Base-by-base conservation (phyloP, 176 grass and related monocot species). In the Leersia perrieri region DNA sequence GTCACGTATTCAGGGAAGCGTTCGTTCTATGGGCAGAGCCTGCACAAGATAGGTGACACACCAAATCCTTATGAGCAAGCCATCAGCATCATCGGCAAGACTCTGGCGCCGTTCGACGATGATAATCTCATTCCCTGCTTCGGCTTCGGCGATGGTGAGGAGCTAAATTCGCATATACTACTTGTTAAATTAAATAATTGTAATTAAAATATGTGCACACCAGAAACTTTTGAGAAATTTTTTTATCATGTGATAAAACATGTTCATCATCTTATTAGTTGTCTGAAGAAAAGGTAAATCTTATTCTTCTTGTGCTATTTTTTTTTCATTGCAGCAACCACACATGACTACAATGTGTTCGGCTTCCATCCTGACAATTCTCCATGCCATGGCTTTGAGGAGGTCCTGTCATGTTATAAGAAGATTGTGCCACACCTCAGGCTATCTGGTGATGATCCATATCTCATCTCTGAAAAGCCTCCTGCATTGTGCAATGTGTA, bases 81-180 rank as follows among this genome's bases (percentile, higher is more conserved):
- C 73, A 98, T 98, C 83, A 57, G 80, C 25, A 92, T 98, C 82
- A 91, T 98, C 74, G 95, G 95, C 29, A 93, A 91, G 83, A 87
- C 90, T 2, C 86, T 98, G 74, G 92, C 95, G 0, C 86, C 95
- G 4, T 98, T 98, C 75, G 95, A 98, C 74, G 95, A 98, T 39
- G 95, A 94, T 80, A 93, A 94, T 60, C 74, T 89, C 60, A 98
- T 98, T 80, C 95, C 95, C 55, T 94, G 95, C 85, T 98, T 89
- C 73, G 95, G 95, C 35, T 98, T 98, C 83, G 95, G 95, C 33
- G 95, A 98, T 66, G 83, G 95, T 97, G 60, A 82, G 86, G 60
- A 76, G 81, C 11, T 6, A 20, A 13, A 26, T 11, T 51, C 23
- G 60, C 6, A 53, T 3, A 2, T 22, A 9, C n/a, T n/a, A 9